A percentile compares a stretch with the other conserved stretches of the same genome.
Evolutionary conservation across 1,284 basidiomycete species (phyloP).

Genomic region (Nidula niveotomentosa): DNA sequence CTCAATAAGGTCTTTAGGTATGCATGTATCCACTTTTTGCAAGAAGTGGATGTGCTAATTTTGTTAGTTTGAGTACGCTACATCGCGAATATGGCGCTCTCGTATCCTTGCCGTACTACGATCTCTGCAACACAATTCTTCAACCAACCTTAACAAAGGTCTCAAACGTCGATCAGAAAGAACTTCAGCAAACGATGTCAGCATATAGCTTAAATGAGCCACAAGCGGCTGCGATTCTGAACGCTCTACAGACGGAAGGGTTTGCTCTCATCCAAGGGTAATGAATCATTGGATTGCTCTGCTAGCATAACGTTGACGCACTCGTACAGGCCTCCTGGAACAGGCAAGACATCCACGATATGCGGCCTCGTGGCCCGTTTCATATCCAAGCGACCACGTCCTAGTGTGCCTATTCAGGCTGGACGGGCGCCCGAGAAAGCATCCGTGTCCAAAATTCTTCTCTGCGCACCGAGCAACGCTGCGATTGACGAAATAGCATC

Average conservation of each 20-base stretch:
- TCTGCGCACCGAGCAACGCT: constrained; percentile 98
- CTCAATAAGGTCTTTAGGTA: constrained; percentile 85
- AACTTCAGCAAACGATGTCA: constrained; percentile 69
- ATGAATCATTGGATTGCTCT: constrained; percentile 18
- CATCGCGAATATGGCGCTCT: constrained; percentile 93
- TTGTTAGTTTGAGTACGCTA: constrained; percentile 79
- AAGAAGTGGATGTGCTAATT: constrained; percentile 3
- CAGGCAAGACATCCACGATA: constrained; percentile 98
- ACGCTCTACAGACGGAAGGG: constrained; percentile 72
- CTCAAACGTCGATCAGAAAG: constrained; percentile 45
- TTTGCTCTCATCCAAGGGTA: constrained; percentile 97
- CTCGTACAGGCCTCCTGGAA: constrained; percentile 84
- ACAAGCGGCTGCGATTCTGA: constrained; percentile 89
- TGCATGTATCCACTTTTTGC: constrained; percentile 2
- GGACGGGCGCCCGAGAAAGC: constrained; percentile 47
- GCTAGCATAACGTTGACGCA: background rate
- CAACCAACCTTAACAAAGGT: constrained; percentile 58
- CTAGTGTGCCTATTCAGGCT: constrained; percentile 46
- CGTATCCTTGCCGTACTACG: constrained; percentile 81
- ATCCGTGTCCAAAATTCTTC: constrained; percentile 74
- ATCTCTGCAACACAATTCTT: constrained; percentile 72
- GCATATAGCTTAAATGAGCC: constrained; percentile 87
- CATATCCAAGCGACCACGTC: constrained; percentile 58
- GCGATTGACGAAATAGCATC: constrained; percentile 97
- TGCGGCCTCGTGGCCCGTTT: constrained; percentile 91